Percentiles rank a stretch among this genome's conserved stretches.
phyloP scores from a whole-genome alignment of 805 yeast species.

The Priceomyces medius region DNA sequence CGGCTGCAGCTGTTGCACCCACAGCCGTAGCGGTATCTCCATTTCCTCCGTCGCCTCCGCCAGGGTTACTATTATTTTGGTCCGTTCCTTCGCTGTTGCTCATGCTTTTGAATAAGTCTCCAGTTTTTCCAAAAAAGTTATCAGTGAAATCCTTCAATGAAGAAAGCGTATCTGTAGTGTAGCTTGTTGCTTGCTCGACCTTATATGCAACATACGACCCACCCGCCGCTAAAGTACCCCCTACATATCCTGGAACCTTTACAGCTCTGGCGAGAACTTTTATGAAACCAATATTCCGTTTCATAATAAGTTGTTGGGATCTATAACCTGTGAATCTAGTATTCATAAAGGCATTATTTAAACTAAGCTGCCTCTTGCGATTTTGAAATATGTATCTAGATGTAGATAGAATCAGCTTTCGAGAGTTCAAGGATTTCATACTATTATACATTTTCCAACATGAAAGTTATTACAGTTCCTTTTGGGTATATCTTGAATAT shows the following conservation, averaged over 20 bases:
- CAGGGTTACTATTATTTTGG: slow-evolving; percentile 19
- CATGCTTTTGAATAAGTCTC: slow-evolving; percentile 41
- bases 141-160: slow-evolving; percentile 63
- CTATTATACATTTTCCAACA: not conserved
- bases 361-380: not conserved
- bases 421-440: not conserved
- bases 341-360: not conserved
- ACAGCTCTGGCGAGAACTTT: slow-evolving; percentile 55
- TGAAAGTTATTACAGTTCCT: not conserved
- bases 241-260: slow-evolving; percentile 75
- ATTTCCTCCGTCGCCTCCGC: slow-evolving; percentile 27
- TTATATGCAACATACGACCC: slow-evolving; percentile 91
- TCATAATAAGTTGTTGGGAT: slow-evolving; percentile 3
- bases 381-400: not conserved
- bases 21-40: slow-evolving; percentile 40
- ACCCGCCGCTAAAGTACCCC: slow-evolving; percentile 92
- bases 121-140: slow-evolving; percentile 48
- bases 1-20: slow-evolving; percentile 58
- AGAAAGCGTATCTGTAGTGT: slow-evolving; percentile 64
- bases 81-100: slow-evolving; percentile 19
- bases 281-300: slow-evolving; percentile 35
- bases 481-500: not conserved
- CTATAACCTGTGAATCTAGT: not conserved
- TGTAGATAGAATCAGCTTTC: not conserved
- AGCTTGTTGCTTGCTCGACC: slow-evolving; percentile 79